phyloP scores from a whole-genome alignment of 768 basidiomycete species.

The Tylopilus sp. region DNA sequence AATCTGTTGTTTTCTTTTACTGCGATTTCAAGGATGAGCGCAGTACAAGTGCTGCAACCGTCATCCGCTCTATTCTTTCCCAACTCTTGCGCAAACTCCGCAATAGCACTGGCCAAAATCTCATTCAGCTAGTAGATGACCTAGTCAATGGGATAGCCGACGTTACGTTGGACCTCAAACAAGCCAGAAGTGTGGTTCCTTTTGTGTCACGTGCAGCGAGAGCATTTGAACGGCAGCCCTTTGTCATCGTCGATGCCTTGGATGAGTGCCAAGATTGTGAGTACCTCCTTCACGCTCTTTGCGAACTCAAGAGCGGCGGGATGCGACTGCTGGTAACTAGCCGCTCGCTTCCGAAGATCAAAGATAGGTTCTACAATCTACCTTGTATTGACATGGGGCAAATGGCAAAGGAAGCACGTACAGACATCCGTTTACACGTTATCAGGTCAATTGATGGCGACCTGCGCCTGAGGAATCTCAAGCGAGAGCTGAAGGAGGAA shows the following conservation, averaged over 20 bases:
- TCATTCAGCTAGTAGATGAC: neutral
- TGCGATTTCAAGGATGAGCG: conserved; percentile 13
- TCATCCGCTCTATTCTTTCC: conserved; percentile 14
- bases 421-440: conserved; percentile 12
- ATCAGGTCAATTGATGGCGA: conserved; percentile 1
- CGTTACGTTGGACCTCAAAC: neutral
- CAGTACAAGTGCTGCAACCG: neutral
- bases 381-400: conserved; percentile 8
- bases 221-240: neutral
- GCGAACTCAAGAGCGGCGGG: neutral
- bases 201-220: neutral
- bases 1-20: conserved; percentile 14
- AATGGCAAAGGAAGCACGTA: neutral
- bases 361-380: neutral
- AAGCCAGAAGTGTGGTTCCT: neutral
- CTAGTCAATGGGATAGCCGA: neutral
- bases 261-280: conserved; percentile 13
- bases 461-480: neutral
- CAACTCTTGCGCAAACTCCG: conserved; percentile 9
- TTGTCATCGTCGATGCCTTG: conserved; percentile 17
- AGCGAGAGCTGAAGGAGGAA: neutral
- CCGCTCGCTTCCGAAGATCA: conserved; percentile 8
- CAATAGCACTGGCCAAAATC: neutral
- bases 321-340: conserved; percentile 15
- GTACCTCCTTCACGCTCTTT: neutral